phyloP scores from a whole-genome alignment of 805 yeast species.

The Metschnikowia amazonensis region DNA sequence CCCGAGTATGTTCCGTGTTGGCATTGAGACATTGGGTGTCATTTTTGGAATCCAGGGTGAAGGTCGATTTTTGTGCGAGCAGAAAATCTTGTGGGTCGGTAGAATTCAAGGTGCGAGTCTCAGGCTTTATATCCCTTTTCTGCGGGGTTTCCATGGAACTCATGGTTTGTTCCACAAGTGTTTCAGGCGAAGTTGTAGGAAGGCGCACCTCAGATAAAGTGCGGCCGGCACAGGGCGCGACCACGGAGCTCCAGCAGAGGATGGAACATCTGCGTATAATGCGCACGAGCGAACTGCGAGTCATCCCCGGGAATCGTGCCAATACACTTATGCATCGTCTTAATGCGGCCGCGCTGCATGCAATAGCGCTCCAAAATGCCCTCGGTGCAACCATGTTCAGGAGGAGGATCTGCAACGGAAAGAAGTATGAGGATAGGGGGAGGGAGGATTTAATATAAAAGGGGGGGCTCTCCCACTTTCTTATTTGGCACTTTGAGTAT shows the following conservation, averaged over 20 bases:
- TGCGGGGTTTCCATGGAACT: conserved; percentile 3
- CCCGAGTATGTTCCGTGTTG: neutral
- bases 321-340: neutral
- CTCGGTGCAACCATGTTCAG: neutral
- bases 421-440: no score
- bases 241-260: conserved; percentile 3
- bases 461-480: no score
- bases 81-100: neutral
- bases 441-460: no score
- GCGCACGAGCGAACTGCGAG: conserved; percentile 1
- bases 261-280: neutral
- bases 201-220: conserved; percentile 4
- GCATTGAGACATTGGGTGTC: neutral
- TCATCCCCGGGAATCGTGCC: conserved; percentile 1
- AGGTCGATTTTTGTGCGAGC: neutral
- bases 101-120: neutral
- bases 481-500: no score
- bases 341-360: neutral
- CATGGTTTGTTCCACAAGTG: conserved; percentile 3
- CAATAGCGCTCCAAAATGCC: neutral
- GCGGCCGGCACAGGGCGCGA: conserved; percentile 5
- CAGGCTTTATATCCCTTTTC: neutral
- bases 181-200: conserved; percentile 1
- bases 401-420: no score
- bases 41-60: neutral